A percentile compares a stretch with the other conserved stretches of the same genome.
These are phyloP conservation scores for Suillus americanus DNA, from an alignment of 768 basidiomycete species.

Conservation along the genomic window DNA sequence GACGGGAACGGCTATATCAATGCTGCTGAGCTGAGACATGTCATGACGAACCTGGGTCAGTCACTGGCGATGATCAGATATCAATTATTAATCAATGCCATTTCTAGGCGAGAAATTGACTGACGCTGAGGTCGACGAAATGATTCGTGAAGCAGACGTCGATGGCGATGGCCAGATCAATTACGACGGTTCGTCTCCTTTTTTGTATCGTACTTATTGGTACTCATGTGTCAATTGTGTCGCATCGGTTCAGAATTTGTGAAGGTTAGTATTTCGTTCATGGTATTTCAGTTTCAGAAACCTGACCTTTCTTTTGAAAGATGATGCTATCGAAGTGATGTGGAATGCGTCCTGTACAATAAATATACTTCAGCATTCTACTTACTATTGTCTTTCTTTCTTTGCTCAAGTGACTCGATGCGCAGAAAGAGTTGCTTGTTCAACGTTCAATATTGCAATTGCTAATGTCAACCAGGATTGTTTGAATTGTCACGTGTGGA, in stretches of 20 bases:
- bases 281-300: conserved; percentile 6
- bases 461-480: neutral
- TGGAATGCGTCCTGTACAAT: conserved; percentile 10
- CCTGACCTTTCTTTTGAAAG: conserved; percentile 32
- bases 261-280: conserved; percentile 43
- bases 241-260: conserved; percentile 60
- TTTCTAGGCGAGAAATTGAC: conserved; percentile 78
- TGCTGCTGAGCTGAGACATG: conserved; percentile 81
- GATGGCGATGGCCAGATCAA: conserved; percentile 95
- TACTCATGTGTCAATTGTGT: conserved; percentile 2
- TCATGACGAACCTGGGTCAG: conserved; percentile 89
- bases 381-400: neutral
- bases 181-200: conserved; percentile 61
- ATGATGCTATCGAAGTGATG: conserved; percentile 75
- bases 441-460: neutral
- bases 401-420: neutral
- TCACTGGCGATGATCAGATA: conserved; percentile 6
- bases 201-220: conserved; percentile 5
- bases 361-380: neutral
- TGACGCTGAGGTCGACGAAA: conserved; percentile 88
- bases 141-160: conserved; percentile 95
- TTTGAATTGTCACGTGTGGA: neutral
- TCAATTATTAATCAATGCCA: conserved; percentile 7
- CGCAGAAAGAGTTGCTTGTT: neutral
- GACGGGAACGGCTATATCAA: conserved; percentile 91